phyloP scores from a whole-genome alignment of 2,329 filamentous ascomycete species.

The Dichotomopilus funicola region DNA sequence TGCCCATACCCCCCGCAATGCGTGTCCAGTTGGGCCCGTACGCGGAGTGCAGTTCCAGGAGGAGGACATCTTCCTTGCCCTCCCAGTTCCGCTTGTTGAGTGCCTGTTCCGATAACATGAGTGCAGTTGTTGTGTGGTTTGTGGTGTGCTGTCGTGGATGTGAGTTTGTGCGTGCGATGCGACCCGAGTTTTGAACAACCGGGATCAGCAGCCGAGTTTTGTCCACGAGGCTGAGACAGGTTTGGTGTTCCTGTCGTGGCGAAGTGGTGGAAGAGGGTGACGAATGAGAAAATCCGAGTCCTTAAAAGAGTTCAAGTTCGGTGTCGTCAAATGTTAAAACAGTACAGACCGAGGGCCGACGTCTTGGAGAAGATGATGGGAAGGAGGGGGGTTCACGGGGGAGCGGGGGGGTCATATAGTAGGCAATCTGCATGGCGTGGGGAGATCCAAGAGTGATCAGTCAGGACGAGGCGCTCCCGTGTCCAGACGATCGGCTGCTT shows the following conservation, averaged over 20 bases:
- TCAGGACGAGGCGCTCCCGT: constrained; percentile 1
- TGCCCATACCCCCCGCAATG: constrained; percentile 66
- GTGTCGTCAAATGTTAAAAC: too few relatives aligned
- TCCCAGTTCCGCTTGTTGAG: constrained; percentile 47
- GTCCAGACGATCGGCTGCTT: constrained; percentile 9
- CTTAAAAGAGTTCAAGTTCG: not conserved
- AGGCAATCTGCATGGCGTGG: constrained; percentile 4
- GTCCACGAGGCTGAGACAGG: not conserved
- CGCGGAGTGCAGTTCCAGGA: constrained; percentile 47
- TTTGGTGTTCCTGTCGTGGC: not conserved
- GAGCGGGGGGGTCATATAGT: constrained; percentile 7
- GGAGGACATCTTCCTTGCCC: constrained; percentile 59
- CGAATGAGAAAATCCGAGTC: not conserved
- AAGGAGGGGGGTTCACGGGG: not conserved
- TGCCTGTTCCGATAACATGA: constrained; percentile 8
- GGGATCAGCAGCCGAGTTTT: too few relatives aligned
- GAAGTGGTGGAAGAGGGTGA: not conserved
- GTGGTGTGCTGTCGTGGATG: not conserved
- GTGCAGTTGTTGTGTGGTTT: not conserved
- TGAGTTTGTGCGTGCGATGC: not conserved
- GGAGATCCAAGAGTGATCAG: not conserved
- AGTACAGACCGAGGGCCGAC: not conserved
- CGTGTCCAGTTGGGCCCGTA: constrained; percentile 76
- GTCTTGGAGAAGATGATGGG: not conserved
- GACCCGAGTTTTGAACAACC: not conserved